These are phyloP conservation scores for Candida sonorensis DNA, from an alignment of 805 yeast species.

Conservation along the genomic window DNA sequence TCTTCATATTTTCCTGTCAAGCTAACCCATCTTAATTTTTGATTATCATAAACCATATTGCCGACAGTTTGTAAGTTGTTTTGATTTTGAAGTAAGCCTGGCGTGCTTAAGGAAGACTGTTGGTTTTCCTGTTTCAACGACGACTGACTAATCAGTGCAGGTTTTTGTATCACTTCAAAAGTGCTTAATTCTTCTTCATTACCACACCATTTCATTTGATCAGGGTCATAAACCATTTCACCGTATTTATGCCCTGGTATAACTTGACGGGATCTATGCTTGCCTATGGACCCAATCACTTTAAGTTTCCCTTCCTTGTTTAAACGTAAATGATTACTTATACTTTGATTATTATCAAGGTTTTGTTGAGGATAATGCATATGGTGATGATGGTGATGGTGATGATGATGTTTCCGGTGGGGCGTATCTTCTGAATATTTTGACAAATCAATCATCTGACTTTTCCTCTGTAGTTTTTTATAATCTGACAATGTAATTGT, in stretches of 20 bases:
- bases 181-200: slow-evolving; percentile 50
- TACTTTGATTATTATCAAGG: too few relatives aligned
- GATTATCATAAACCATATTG: slow-evolving; percentile 56
- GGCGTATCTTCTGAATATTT: slow-evolving; percentile 25
- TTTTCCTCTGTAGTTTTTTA: slow-evolving; percentile 16
- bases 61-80: slow-evolving; percentile 38
- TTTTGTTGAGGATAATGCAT: slow-evolving; percentile 3
- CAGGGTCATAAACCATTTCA: slow-evolving; percentile 49
- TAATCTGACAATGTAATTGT: slow-evolving; percentile 24
- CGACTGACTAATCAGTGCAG: slow-evolving; percentile 27
- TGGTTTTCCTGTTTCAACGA: slow-evolving; percentile 15
- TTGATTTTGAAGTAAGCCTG: slow-evolving; percentile 28
- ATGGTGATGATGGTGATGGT: slow-evolving; percentile 5
- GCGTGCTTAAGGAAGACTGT: too few relatives aligned
- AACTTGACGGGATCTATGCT: slow-evolving; percentile 18
- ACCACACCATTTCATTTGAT: slow-evolving; percentile 54
- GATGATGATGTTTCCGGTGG: slow-evolving; percentile 8
- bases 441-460: slow-evolving; percentile 20
- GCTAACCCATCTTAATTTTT: slow-evolving; percentile 53
- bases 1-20: slow-evolving; percentile 33
- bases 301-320: slow-evolving; percentile 27
- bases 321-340: too few relatives aligned
- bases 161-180: slow-evolving; percentile 39
- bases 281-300: slow-evolving; percentile 23
- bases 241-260: slow-evolving; percentile 27